A percentile compares a stretch with the other conserved stretches of the same genome.
phyloP scores from a whole-genome alignment of 805 yeast genomes.

The Hanseniaspora clermontiae region DNA sequence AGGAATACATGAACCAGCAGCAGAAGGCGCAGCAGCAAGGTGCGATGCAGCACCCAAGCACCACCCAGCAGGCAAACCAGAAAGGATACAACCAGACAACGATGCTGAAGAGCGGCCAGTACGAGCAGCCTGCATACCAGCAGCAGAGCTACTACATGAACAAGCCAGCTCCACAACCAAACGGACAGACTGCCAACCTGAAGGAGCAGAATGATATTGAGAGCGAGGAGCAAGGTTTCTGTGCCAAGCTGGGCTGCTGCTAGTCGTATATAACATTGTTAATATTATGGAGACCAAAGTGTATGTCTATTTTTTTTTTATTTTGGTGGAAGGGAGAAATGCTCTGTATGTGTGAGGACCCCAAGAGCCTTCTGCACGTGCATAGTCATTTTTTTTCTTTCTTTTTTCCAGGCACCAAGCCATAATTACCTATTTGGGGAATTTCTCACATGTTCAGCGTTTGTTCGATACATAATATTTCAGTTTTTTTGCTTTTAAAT shows the following conservation, averaged over 20 bases:
- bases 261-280: conserved; percentile 2
- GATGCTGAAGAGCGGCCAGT: background rate
- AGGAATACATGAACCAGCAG: conserved; percentile 22
- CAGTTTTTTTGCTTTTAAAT: too few relatives aligned
- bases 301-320: background rate
- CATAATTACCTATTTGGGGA: background rate
- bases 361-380: too few relatives aligned
- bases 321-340: too few relatives aligned
- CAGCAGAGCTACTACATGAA: conserved; percentile 11
- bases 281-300: too few relatives aligned
- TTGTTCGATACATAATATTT: too few relatives aligned
- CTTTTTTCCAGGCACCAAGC: background rate
- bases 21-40: conserved; percentile 17
- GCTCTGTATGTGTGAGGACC: too few relatives aligned
- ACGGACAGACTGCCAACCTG: background rate
- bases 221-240: conserved; percentile 25
- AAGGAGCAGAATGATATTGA: conserved; percentile 16
- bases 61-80: conserved; percentile 13
- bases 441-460: too few relatives aligned
- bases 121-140: background rate
- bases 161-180: background rate
- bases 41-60: background rate
- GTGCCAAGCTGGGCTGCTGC: conserved; percentile 28
- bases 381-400: background rate
- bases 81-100: background rate